Evolutionary conservation across 805 yeast species (phyloP), one percentile per base, ranked within the genome.

Genomic region (Nakazawaea pomicola): DNA sequence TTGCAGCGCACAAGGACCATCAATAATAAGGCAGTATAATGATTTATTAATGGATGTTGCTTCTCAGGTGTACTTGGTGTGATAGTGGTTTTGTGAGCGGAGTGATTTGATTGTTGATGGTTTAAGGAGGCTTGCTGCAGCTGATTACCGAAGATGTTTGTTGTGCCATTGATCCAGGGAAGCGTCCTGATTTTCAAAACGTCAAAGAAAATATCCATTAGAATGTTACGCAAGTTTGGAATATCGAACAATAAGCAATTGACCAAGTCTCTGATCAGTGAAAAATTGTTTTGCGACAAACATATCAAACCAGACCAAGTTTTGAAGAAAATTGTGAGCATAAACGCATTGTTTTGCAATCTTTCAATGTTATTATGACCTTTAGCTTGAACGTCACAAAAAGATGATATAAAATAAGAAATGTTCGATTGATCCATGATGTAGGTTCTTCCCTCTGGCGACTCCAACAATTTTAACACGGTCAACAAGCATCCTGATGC

Each of bases 221-320:
- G 55, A 21, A 78, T 74, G 27, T 76, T 80, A 30, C 86, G 74
- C 4, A 81, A 60, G 29, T 68, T 57, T 1, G 76, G 67, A 9
- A 77, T 72, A n/a, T 78, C 78, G 39, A 72, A 68, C n/a, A 65
- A 60, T 32, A 93, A 63, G 55, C 89, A 81, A 32, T 68, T 60
- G 2, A 90, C 61, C 21, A 90, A 61, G 40, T 77, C 76, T 31
- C 62, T 65, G 17, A 90, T 54, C 8, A 81, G 71, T 41, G 65
- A 62, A 46, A 76, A 80, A 44, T 77, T 62, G 48, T 80, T 66
- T 42, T 73, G 67, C 1, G 83, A 71, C 50, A 81, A 74, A 12
- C 82, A 74, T 45, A 81, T 70, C 9, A 89, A 53, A 0, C 99
- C 99, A 10, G 83, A 69, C 78, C 91, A 82, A 25, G 78, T 70